Conservation (phyloP, 768 basidiomycete species). For the Bullera alba region DNA sequence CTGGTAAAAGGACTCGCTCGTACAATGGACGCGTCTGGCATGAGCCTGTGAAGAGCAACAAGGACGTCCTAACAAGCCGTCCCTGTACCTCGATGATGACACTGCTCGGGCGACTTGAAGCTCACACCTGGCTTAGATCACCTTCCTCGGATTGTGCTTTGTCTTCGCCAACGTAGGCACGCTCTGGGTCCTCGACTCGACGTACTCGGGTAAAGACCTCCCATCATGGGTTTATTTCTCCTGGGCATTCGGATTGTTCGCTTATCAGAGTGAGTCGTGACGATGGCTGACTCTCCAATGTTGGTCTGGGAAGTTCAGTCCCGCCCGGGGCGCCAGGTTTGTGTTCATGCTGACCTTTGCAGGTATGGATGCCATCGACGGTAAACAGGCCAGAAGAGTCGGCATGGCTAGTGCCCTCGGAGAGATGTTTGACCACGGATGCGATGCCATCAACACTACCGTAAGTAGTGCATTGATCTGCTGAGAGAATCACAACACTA, state of each 20-base stretch:
- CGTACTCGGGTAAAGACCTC: slow-evolving; percentile 37
- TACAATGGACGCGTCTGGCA: too few relatives aligned
- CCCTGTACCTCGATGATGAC: too few relatives aligned
- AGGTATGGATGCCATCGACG: slow-evolving; percentile 26
- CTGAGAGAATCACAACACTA: background rate
- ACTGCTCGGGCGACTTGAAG: too few relatives aligned
- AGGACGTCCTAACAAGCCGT: too few relatives aligned
- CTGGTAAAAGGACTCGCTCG: too few relatives aligned
- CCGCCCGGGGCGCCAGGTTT: background rate
- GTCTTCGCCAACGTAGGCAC: slow-evolving; percentile 79
- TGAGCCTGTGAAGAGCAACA: too few relatives aligned
- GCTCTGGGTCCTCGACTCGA: slow-evolving; percentile 73
- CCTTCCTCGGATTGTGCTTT: slow-evolving; percentile 71
- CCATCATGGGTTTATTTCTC: slow-evolving; percentile 89
- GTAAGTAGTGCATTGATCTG: slow-evolving; percentile 48
- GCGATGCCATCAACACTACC: slow-evolving; percentile 84
- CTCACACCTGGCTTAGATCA: slow-evolving; percentile 72
- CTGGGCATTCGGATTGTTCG: slow-evolving; percentile 80
- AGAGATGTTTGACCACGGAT: slow-evolving; percentile 95
- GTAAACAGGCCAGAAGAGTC: slow-evolving; percentile 90
- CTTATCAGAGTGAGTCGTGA: slow-evolving; percentile 68
- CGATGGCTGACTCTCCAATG: slow-evolving; percentile 57
- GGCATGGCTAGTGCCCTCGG: slow-evolving; percentile 97
- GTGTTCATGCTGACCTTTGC: background rate
- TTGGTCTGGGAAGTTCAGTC: background rate